phyloP scores from a whole-genome alignment of 2,329 filamentous ascomycete species.

The Bipolaris cookei region DNA sequence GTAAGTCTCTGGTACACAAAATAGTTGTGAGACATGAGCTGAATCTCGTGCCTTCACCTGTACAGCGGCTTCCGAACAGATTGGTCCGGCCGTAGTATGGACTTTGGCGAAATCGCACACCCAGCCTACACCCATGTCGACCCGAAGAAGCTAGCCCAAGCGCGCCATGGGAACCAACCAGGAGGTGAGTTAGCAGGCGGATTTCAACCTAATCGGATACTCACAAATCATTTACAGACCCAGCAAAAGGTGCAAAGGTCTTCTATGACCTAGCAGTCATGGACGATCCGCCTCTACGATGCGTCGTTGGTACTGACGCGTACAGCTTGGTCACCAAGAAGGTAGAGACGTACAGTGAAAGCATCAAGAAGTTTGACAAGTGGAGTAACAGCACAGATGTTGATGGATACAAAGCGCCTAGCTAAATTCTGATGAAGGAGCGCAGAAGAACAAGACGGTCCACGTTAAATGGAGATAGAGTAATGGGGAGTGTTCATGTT shows the following conservation, averaged over 20 bases:
- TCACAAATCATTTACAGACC: conserved; percentile 45
- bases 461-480: neutral
- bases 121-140: conserved; percentile 58
- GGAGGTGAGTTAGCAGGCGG: conserved; percentile 36
- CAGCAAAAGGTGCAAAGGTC: conserved; percentile 56
- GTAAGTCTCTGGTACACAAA: neutral
- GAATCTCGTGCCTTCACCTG: neutral
- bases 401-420: conserved; percentile 47
- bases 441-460: neutral
- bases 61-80: conserved; percentile 54
- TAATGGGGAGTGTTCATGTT: neutral
- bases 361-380: conserved; percentile 59
- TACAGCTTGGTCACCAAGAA: conserved; percentile 58
- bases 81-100: conserved; percentile 56
- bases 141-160: conserved; percentile 50
- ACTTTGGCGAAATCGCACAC: conserved; percentile 54
- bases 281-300: conserved; percentile 60
- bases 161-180: conserved; percentile 53
- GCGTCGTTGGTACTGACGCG: conserved; percentile 62
- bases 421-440: conserved; percentile 8
- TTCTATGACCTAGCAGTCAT: conserved; percentile 63
- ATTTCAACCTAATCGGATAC: neutral
- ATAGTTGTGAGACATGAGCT: neutral
- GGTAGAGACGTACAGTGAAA: conserved; percentile 57
- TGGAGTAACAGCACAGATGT: conserved; percentile 58